phyloP scores from a whole-genome alignment of 2,329 filamentous ascomycete species.

The Xylaria sp. region DNA sequence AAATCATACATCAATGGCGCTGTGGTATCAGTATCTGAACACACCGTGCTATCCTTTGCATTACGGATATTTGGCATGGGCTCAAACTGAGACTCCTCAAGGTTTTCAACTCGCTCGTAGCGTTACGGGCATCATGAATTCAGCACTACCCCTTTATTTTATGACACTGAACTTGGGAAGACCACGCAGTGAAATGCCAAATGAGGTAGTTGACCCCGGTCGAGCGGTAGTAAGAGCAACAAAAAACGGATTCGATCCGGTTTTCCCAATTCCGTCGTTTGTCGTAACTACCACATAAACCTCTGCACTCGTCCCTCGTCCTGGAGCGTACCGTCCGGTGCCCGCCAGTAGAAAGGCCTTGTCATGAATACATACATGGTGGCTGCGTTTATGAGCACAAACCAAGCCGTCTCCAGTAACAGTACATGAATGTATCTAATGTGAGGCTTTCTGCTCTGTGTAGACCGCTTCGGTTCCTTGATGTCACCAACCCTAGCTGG shows the following conservation, averaged over 20 bases:
- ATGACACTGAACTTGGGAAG: neutral
- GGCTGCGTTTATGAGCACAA: conserved; percentile 69
- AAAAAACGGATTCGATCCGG: neutral
- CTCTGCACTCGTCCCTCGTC: conserved; percentile 72
- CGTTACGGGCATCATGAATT: neutral
- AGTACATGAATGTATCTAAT: conserved; percentile 45
- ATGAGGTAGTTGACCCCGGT: neutral
- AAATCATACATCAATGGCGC: conserved; percentile 25
- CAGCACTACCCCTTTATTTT: neutral
- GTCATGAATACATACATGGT: conserved; percentile 79
- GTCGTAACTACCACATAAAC: conserved; percentile 78
- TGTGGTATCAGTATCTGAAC: conserved; percentile 20
- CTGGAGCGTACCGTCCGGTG: conserved; percentile 61
- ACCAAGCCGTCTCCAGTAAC: conserved; percentile 74
- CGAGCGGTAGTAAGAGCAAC: neutral
- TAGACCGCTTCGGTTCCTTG: neutral
- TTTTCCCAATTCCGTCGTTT: neutral
- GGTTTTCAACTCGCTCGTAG: neutral
- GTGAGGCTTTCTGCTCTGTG: neutral
- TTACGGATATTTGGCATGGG: neutral
- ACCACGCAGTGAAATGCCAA: neutral
- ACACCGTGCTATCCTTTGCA: neutral
- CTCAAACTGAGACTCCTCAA: neutral
- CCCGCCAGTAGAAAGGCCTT: conserved; percentile 74
- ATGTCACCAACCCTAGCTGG: neutral